Evolutionary conservation across 2,329 filamentous ascomycete genomes (phyloP).

Genomic region (Cladosporium halotolerans): DNA sequence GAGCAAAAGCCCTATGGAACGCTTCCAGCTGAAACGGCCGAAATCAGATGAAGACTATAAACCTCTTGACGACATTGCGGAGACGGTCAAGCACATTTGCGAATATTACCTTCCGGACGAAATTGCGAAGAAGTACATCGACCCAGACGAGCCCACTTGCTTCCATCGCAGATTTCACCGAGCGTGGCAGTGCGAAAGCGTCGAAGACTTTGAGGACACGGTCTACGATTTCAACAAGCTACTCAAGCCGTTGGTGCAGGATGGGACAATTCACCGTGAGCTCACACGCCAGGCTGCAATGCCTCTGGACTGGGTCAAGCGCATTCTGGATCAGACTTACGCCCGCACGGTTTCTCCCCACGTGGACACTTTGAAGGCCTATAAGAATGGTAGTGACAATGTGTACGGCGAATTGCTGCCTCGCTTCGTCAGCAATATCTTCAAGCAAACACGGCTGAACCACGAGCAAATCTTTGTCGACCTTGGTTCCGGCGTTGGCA

Average conservation of each 20-base stretch:
- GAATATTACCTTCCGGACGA: conserved; percentile 75
- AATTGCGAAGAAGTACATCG: conserved; percentile 22
- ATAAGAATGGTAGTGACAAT: conserved; percentile 85
- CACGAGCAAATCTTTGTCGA: conserved; percentile 88
- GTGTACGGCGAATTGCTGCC: conserved; percentile 91
- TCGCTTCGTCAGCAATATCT: conserved; percentile 74
- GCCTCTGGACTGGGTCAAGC: conserved; percentile 62
- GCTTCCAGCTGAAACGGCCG: conserved; percentile 70
- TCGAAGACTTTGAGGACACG: conserved; percentile 62
- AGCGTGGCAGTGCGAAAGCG: conserved; percentile 60
- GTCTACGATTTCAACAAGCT: conserved; percentile 71
- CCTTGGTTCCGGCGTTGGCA: conserved; percentile 90
- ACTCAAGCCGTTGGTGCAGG: conserved; percentile 58
- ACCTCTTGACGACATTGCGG: conserved; percentile 55
- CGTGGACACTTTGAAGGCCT: conserved; percentile 75
- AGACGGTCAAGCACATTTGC: conserved; percentile 53
- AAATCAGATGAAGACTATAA: conserved; percentile 56
- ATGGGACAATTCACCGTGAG: conserved; percentile 66
- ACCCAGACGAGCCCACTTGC: conserved; percentile 61
- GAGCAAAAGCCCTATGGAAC: conserved; percentile 44
- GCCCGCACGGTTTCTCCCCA: conserved; percentile 85
- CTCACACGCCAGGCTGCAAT: conserved; percentile 62
- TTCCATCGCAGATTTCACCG: conserved; percentile 71
- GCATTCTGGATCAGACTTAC: conserved; percentile 75
- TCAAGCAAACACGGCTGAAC: conserved; percentile 70